Evolutionary conservation across 177 flowering plant species (phyloP), one percentile per base, ranked within the genome.

Genomic region (Tripterygium wilfordii): DNA sequence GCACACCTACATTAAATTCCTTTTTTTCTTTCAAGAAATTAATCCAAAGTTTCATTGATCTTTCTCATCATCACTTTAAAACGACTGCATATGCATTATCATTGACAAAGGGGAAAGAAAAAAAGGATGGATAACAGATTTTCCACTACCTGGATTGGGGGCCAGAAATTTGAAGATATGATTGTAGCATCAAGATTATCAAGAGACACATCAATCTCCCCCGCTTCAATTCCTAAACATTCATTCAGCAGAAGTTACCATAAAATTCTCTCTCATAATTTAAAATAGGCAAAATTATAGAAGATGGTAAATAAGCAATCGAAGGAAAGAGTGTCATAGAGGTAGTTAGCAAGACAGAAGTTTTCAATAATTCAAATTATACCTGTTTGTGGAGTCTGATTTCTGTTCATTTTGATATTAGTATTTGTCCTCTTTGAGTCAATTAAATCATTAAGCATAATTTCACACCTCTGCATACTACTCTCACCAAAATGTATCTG

Each of bases 401-500:
- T 51, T 48, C 76, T 67, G 36, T 86, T 77, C 59, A 84, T 83
- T 76, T 92, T 92, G 54, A 92, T 80, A 64, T 84, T 92, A 51
- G 76, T 37, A 52, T 92, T 92, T 56, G 78, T 83, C 68, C 97
- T 78, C 67, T 92, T 92, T 14, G 97, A 89, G 71, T 78, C 85
- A 61, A 89, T 89, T 33, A 92, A 61, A 72, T 92, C 99, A 81
- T 88, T 92, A 16, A 92, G 88, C 99, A 92, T 92, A 53, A 92
- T 89, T 71, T 92, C 99, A 74, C 99, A 92, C 51, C 51, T 79
- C 55, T 84, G 99, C 96, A 89, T 80, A 74, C 91, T 84, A 66
- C 88, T 80, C 70, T 92, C 99, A 60, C 99, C 99, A 68, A 92
- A 92, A 71, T 89, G 99, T 61, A 92, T 86, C 99, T 92, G 67